Conservation (phyloP, 2,329 filamentous ascomycete species). For the Botryotinia globosa region DNA sequence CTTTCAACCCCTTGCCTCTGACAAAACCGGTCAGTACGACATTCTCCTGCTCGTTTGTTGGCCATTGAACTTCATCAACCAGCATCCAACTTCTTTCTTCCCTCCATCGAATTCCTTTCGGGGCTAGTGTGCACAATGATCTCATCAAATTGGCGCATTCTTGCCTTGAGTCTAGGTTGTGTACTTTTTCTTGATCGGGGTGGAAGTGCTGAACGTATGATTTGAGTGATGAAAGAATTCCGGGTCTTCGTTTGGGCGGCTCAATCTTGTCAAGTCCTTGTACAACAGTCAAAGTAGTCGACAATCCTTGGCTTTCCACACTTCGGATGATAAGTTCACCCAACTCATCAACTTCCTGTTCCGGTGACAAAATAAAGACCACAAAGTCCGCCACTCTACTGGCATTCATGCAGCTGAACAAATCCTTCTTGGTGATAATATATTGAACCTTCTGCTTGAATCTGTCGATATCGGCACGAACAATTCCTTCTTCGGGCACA, state of each 20-base stretch:
- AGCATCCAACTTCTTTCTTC: conserved; percentile 96
- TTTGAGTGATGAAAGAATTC: conserved; percentile 78
- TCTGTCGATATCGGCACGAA: conserved; percentile 72
- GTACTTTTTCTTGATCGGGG: conserved; percentile 85
- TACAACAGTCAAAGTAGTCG: conserved; percentile 83
- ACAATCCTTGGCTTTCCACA: conserved; percentile 91
- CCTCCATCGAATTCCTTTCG: conserved; percentile 92
- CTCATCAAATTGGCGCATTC: conserved; percentile 90
- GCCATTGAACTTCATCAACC: conserved; percentile 76
- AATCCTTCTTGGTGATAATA: conserved; percentile 67
- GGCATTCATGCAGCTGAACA: conserved; percentile 78
- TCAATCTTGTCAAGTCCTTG: conserved; percentile 77
- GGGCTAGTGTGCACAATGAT: conserved; percentile 84
- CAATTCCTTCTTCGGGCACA: conserved; percentile 54
- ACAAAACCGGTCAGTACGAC: conserved; percentile 81
- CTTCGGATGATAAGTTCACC: conserved; percentile 83
- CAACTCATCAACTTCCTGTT: conserved; percentile 77
- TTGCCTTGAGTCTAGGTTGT: conserved; percentile 82
- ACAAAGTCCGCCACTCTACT: conserved; percentile 90
- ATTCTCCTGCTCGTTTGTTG: conserved; percentile 55
- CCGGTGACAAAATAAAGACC: conserved; percentile 76
- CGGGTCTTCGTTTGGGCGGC: conserved; percentile 71
- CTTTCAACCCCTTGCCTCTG: conserved; percentile 81
- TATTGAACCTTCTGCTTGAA: conserved; percentile 97
- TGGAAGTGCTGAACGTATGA: conserved; percentile 95